Evolutionary conservation across 345 rosid species (phyloP).

Genomic region (Camelina neglecta): DNA sequence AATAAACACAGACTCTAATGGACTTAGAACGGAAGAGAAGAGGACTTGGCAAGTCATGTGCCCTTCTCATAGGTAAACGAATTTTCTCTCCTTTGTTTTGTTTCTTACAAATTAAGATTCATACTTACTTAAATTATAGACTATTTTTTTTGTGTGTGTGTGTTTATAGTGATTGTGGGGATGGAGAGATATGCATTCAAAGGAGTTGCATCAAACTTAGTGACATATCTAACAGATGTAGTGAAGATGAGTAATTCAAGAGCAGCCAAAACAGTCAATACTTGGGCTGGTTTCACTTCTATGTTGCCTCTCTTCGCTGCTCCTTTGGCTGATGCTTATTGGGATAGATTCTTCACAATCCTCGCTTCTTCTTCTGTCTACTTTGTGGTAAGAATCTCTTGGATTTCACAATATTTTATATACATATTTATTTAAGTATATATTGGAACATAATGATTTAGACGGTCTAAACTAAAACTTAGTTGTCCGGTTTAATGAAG

Average conservation of each 20-base stretch:
- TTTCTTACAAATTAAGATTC: conserved; percentile 2
- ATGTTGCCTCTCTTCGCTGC: conserved; percentile 71
- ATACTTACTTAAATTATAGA: background rate
- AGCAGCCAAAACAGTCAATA: conserved; percentile 79
- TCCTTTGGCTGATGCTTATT: conserved; percentile 68
- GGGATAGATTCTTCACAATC: conserved; percentile 69
- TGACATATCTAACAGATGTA: conserved; percentile 74
- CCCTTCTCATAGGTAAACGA: conserved; percentile 62
- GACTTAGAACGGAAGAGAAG: conserved; percentile 38
- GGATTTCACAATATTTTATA: too few relatives aligned
- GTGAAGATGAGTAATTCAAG: conserved; percentile 74
- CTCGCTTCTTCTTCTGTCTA: conserved; percentile 66
- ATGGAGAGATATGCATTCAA: conserved; percentile 87
- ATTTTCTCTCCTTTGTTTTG: background rate
- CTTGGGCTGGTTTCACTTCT: conserved; percentile 80
- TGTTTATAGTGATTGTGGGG: conserved; percentile 58
- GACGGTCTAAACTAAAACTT: too few relatives aligned
- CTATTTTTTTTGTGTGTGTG: background rate
- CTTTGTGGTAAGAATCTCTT: conserved; percentile 51
- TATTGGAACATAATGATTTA: too few relatives aligned
- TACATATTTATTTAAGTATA: too few relatives aligned
- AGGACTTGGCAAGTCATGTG: conserved; percentile 65
- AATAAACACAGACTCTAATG: conserved; percentile 30
- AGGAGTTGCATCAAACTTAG: conserved; percentile 80
- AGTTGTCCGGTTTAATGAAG: too few relatives aligned